Conservation (phyloP, 1,284 basidiomycete genomes). For the Ceratobasidium sp. region DNA sequence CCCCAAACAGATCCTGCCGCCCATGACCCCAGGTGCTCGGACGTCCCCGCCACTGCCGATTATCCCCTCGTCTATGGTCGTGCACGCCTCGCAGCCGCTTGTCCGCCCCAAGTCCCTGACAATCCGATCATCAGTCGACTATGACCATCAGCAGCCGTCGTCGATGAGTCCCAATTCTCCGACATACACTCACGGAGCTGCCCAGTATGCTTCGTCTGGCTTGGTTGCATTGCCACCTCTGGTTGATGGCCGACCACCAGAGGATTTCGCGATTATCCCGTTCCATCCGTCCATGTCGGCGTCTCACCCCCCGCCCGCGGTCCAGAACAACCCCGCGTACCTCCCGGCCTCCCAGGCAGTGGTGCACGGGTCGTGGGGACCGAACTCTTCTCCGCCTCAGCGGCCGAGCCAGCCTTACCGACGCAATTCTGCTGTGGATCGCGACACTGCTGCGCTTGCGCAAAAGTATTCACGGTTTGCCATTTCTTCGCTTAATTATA, state of each 20-base stretch:
- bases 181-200: neutral
- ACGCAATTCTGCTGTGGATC: conserved; percentile 64
- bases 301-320: conserved; percentile 21
- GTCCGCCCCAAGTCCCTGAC: conserved; percentile 26
- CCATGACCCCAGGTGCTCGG: neutral
- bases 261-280: conserved; percentile 32
- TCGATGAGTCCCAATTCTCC: conserved; percentile 22
- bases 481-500: conserved; percentile 90
- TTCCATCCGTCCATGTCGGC: conserved; percentile 31
- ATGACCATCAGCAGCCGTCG: conserved; percentile 1
- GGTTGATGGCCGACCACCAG: conserved; percentile 8
- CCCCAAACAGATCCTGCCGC: conserved; percentile 17
- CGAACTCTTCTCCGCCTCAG: conserved; percentile 21
- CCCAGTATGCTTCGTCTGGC: conserved; percentile 1
- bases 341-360: conserved; percentile 46
- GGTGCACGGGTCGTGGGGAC: conserved; percentile 36
- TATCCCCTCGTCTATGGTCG: conserved; percentile 9
- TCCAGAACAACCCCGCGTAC: conserved; percentile 34
- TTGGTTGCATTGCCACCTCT: conserved; percentile 2
- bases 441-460: conserved; percentile 57
- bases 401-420: conserved; percentile 6
- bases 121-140: neutral
- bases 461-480: conserved; percentile 93
- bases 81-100: conserved; percentile 12
- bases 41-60: conserved; percentile 5